Evolutionary conservation across 106 monocot species (phyloP), one percentile per base, ranked within the genome.

Genomic region (Dendrobium nobile): DNA sequence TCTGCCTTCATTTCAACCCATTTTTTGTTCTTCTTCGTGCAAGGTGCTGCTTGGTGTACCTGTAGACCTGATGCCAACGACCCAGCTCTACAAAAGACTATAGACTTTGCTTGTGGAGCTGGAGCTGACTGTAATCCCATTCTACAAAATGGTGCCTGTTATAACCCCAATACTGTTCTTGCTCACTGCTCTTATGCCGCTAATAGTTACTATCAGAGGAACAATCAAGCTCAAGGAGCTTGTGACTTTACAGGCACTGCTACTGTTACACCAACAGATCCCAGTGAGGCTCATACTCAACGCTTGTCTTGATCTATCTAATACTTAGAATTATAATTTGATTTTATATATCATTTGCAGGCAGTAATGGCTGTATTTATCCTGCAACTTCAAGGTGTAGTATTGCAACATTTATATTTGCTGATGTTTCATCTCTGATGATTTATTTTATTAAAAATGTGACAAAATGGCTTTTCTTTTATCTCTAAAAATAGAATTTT

Each of bases 81-180:
- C 73, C 4, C 64, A 28, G 76, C 80, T 72, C 83, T 85, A 22
- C 92, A 92, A 75, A 80, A 79, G 67, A 67, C 92, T 33, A 22
- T 92, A 26, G 92, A 92, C 87, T 92, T 87, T 85, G 92, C 92
- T 45, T 92, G 92, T 75, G 92, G 89, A 67, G 79, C 87, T 22
- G 92, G 92, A 17, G 92, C 87, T 18, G 92, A 92, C 43, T 92
- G 92, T 81, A 73, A 18, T 19, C 31, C 81, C 2, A 82, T 87
- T 41, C 75, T 41, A 2, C 77, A 85, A 48, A 87, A 75, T 22
- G 89, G 92, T 20, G 41, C 73, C 45, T 92, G 92, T 80, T 92
- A 77, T 65, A 77, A 79, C 17, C 89, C 92, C 42, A 82, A 87
- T 82, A 87, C 85, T 22, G 87, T 87, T 20, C 47, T 67, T 27